These are phyloP conservation scores for Ustilago trichophora DNA, from an alignment of 1,284 basidiomycete species.

Conservation along the genomic window DNA sequence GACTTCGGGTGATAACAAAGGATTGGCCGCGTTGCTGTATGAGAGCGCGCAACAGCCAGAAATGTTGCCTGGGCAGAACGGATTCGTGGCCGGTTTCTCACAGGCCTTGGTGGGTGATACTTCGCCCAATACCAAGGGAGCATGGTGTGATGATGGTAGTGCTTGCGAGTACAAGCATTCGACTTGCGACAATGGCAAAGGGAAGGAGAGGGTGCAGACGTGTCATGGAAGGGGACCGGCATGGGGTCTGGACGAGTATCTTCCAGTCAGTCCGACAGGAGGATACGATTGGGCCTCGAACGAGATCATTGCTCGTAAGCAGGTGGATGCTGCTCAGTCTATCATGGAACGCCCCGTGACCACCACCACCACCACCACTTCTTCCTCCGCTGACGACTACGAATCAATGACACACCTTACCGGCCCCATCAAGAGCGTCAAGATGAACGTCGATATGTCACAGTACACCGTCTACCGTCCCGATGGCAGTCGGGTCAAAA, in stretches of 20 bases:
- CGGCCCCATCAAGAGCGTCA: constrained; percentile 47
- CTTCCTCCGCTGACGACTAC: constrained; percentile 14
- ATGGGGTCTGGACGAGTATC: constrained; percentile 38
- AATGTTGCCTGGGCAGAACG: constrained; percentile 43
- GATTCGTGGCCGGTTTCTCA: constrained; percentile 56
- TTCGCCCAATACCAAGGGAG: constrained; percentile 57
- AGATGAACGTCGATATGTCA: constrained; percentile 72
- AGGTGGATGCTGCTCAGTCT: constrained; percentile 47
- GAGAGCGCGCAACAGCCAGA: constrained; percentile 48
- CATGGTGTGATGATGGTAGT: constrained; percentile 54
- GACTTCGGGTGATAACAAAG: constrained; percentile 58
- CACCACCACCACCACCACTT: too few relatives aligned
- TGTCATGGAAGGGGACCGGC: constrained; percentile 56
- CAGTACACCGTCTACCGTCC: constrained; percentile 74
- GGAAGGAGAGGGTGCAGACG: constrained; percentile 50
- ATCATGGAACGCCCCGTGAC: constrained; percentile 46
- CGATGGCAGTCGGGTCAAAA: constrained; percentile 76
- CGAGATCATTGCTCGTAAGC: constrained; percentile 55
- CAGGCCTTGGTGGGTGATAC: constrained; percentile 58
- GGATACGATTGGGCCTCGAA: constrained; percentile 54
- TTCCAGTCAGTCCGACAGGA: constrained; percentile 48
- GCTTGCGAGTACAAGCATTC: constrained; percentile 54
- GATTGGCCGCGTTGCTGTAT: constrained; percentile 54
- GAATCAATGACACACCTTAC: constrained; percentile 22
- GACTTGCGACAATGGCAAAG: constrained; percentile 46